Percentiles rank a stretch among this genome's conserved stretches.
phyloP scores from a whole-genome alignment of 306 rosid genomes.

The Begonia peltatifolia region DNA sequence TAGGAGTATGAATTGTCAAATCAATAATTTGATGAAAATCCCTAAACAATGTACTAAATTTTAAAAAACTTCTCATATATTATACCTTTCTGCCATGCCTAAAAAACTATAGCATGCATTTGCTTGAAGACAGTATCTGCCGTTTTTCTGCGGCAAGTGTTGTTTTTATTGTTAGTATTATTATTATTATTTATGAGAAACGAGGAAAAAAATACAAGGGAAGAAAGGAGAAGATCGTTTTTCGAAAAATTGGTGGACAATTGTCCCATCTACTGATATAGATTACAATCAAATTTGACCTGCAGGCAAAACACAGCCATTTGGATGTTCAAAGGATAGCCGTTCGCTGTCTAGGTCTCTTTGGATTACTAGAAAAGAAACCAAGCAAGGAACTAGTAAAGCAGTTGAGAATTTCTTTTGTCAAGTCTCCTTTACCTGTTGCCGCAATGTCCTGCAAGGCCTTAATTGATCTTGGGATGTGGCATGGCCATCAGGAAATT shows the following conservation, averaged over 20 bases:
- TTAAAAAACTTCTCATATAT: no score
- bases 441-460: constrained; percentile 71
- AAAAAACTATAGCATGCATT: no score
- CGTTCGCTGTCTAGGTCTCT: constrained; percentile 80
- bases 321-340: constrained; percentile 84
- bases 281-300: constrained; percentile 7
- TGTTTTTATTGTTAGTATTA: no score
- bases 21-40: no score
- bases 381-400: constrained; percentile 59
- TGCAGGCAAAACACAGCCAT: constrained; percentile 81
- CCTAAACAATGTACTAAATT: no score
- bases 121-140: no score
- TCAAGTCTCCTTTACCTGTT: constrained; percentile 47
- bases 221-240: no score
- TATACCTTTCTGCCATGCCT: no score
- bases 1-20: no score
- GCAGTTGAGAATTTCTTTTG: constrained; percentile 56
- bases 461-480: constrained; percentile 66
- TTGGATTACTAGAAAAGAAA: constrained; percentile 76
- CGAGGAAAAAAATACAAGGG: no score
- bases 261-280: constrained; percentile 6
- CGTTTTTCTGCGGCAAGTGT: no score
- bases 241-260: background rate
- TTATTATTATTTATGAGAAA: no score
- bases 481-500: constrained; percentile 85